phyloP scores from a whole-genome alignment of 108 stramenopile species.

The Nitzschia putrida region DNA sequence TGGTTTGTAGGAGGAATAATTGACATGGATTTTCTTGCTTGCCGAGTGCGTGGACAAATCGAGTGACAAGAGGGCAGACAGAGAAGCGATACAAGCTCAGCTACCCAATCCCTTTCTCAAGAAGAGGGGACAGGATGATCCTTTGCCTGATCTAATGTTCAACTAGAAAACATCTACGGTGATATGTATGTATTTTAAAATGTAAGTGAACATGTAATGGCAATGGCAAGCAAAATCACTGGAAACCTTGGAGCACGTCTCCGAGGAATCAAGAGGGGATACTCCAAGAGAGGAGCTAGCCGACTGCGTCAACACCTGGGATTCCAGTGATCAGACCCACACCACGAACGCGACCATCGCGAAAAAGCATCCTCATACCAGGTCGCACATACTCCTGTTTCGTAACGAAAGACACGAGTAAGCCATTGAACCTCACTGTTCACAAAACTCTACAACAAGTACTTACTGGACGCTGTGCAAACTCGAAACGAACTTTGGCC shows the following conservation, averaged over 20 bases:
- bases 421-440: not conserved
- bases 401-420: not conserved
- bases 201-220: not conserved
- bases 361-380: conserved; percentile 87
- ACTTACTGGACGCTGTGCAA: conserved; percentile 75
- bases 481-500: conserved; percentile 85
- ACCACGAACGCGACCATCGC: conserved; percentile 85
- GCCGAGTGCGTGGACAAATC: no score
- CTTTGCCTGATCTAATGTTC: not conserved
- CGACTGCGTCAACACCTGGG: conserved; percentile 28
- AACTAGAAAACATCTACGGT: not conserved
- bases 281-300: not conserved
- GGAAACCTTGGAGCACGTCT: not conserved
- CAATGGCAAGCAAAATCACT: not conserved
- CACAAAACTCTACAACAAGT: not conserved
- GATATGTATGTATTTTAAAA: not conserved
- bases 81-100: no score
- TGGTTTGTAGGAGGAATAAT: conserved; percentile 21
- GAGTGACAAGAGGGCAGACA: not conserved
- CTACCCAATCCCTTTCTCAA: no score
- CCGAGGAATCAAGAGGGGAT: not conserved
- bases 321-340: conserved; percentile 70
- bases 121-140: no score
- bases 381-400: conserved; percentile 74
- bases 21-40: no score